Evolutionary conservation across 2,329 filamentous ascomycete genomes (phyloP).

Genomic region (Sclerotinia minor): DNA sequence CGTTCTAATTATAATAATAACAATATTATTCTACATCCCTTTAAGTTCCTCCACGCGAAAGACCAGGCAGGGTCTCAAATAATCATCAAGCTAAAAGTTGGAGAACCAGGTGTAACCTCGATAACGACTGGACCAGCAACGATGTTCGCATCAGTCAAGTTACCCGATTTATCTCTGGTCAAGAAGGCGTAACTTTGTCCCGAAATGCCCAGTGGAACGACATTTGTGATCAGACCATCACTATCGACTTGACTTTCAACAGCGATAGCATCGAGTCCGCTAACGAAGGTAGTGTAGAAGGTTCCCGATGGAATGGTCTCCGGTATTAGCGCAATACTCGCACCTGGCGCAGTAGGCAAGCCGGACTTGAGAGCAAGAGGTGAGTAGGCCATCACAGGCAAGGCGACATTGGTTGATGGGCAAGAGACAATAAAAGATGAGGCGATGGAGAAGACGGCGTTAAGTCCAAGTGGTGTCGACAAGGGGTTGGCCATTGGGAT

Average conservation of each 20-base stretch:
- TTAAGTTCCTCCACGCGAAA: not conserved
- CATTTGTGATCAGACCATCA: conserved; percentile 36
- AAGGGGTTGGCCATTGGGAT: conserved; percentile 59
- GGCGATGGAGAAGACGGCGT: conserved; percentile 64
- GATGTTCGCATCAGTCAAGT: conserved; percentile 44
- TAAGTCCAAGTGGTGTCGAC: conserved; percentile 58
- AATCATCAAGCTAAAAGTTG: conserved; percentile 35
- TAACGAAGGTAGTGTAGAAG: conserved; percentile 44
- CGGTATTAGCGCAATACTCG: conserved; percentile 36
- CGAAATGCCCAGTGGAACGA: conserved; percentile 40
- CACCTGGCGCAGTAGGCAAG: conserved; percentile 31
- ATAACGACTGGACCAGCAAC: conserved; percentile 44
- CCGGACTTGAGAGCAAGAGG: conserved; percentile 43
- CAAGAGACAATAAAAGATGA: conserved; percentile 60
- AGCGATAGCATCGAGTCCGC: conserved; percentile 39
- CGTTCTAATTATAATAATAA: no score
- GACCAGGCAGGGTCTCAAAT: conserved; percentile 8
- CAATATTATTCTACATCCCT: no score
- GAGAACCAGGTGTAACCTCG: conserved; percentile 39
- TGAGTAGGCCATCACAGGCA: conserved; percentile 64
- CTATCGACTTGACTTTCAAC: conserved; percentile 41
- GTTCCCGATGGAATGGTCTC: conserved; percentile 33
- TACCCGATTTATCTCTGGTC: conserved; percentile 43
- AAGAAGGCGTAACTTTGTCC: conserved; percentile 47
- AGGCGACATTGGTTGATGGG: conserved; percentile 52